Evolutionary conservation across 1,284 basidiomycete species (phyloP).

Genomic region (Dichomitus squalens): DNA sequence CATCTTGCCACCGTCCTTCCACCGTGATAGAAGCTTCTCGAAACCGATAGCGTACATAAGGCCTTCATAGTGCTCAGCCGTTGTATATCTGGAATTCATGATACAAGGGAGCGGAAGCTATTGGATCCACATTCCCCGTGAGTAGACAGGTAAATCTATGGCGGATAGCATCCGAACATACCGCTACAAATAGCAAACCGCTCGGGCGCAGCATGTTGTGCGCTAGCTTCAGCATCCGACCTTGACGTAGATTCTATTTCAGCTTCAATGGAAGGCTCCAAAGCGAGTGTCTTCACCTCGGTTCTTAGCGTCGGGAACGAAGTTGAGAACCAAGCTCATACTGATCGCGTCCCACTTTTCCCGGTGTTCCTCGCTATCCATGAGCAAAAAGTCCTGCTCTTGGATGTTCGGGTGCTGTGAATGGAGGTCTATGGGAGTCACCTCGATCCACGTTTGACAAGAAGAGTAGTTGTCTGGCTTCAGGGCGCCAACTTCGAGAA

Average conservation of each 20-base stretch:
- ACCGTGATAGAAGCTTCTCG: conserved; percentile 55
- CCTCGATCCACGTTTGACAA: conserved; percentile 70
- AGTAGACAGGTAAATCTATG: not conserved
- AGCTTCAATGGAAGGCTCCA: not conserved
- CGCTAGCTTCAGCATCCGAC: conserved; percentile 73
- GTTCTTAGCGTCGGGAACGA: conserved; percentile 74
- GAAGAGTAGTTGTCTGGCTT: conserved; percentile 78
- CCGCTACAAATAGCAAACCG: conserved; percentile 75
- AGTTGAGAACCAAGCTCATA: conserved; percentile 86
- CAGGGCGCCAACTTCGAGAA: conserved; percentile 87
- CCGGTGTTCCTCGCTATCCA: conserved; percentile 50
- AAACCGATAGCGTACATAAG: conserved; percentile 74
- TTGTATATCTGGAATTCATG: conserved; percentile 80
- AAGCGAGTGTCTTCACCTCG: conserved; percentile 55
- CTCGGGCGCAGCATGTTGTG: conserved; percentile 57
- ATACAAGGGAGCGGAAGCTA: conserved; percentile 84
- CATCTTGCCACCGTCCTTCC: conserved; percentile 73
- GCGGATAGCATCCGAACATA: conserved; percentile 37
- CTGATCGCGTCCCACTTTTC: conserved; percentile 77
- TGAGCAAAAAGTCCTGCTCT: conserved; percentile 80
- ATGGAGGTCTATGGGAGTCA: conserved; percentile 77
- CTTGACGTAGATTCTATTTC: conserved; percentile 40
- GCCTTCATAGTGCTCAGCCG: conserved; percentile 53
- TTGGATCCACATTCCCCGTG: not conserved
- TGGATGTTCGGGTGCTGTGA: conserved; percentile 77